Percentiles rank a stretch among this genome's conserved stretches.
Conservation (phyloP, 805 yeast species). For the Spathaspora girioi region DNA sequence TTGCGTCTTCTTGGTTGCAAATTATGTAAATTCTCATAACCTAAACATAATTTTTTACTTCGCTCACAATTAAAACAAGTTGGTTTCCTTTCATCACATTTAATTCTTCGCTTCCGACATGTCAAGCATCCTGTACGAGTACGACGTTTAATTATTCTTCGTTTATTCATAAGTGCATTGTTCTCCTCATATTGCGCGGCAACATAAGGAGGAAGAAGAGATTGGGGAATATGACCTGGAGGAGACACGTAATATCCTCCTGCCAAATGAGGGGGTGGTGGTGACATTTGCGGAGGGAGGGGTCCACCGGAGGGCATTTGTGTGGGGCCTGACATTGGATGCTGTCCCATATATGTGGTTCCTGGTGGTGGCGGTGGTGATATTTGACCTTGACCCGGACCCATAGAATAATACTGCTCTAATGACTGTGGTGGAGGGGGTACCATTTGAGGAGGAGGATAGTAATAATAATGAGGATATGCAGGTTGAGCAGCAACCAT, state of each 20-base stretch:
- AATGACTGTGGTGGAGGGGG: background rate
- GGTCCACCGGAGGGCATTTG: background rate
- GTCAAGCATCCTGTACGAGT: constrained; percentile 77
- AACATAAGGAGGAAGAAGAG: constrained; percentile 1
- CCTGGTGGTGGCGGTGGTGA: background rate
- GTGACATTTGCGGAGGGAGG: constrained; percentile 1
- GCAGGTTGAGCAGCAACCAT: background rate
- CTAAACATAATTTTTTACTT: constrained; percentile 61
- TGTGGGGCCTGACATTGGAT: background rate
- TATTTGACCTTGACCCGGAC: background rate
- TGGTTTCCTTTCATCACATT: constrained; percentile 75
- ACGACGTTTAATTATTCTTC: constrained; percentile 51
- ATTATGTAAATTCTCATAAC: constrained; percentile 44
- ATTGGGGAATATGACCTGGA: constrained; percentile 1
- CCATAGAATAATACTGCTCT: constrained; percentile 1
- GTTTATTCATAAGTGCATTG: constrained; percentile 29
- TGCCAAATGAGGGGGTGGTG: constrained; percentile 1
- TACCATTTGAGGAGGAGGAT: constrained; percentile 1
- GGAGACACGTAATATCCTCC: constrained; percentile 1
- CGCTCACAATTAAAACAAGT: constrained; percentile 66
- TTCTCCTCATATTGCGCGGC: constrained; percentile 17
- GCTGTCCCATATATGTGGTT: background rate
- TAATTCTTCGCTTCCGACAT: constrained; percentile 66
- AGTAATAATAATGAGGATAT: constrained; percentile 4
- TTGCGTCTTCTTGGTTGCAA: constrained; percentile 7